These are phyloP conservation scores for Backusella sp. DNA, from an alignment of 192 early-diverging fungal genomes.

Conservation along the genomic window DNA sequence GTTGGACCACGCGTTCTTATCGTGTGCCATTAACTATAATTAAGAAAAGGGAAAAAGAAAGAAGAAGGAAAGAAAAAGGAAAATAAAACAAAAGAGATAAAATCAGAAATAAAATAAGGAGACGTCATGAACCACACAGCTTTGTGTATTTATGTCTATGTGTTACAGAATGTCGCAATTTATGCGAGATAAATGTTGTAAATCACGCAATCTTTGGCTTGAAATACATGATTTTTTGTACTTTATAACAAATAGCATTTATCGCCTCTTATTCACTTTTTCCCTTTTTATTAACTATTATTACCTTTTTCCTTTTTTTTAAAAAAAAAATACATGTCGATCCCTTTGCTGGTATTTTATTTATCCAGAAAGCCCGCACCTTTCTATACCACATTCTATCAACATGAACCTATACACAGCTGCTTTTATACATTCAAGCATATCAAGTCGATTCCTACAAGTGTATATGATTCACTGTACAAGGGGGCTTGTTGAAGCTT, in stretches of 20 bases:
- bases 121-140: constrained; percentile 3
- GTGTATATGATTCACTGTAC: not conserved
- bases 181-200: constrained; percentile 10
- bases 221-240: not conserved
- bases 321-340: not conserved
- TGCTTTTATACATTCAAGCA: no score
- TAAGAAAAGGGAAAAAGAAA: not conserved
- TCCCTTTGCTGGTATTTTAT: not conserved
- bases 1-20: not conserved
- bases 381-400: not conserved
- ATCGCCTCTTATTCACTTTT: not conserved
- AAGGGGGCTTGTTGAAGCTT: not conserved
- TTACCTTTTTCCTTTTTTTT: not conserved
- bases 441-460: no score
- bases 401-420: no score
- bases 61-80: not conserved
- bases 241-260: not conserved
- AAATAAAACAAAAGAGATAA: not conserved
- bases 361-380: not conserved
- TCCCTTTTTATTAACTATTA: not conserved
- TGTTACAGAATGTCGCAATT: constrained; percentile 14
- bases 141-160: not conserved
- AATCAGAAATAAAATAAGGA: not conserved
- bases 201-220: constrained; percentile 10
- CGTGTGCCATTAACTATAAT: not conserved